Conservation (phyloP, 495 filamentous ascomycete species). For the Acidiella bohemica region DNA sequence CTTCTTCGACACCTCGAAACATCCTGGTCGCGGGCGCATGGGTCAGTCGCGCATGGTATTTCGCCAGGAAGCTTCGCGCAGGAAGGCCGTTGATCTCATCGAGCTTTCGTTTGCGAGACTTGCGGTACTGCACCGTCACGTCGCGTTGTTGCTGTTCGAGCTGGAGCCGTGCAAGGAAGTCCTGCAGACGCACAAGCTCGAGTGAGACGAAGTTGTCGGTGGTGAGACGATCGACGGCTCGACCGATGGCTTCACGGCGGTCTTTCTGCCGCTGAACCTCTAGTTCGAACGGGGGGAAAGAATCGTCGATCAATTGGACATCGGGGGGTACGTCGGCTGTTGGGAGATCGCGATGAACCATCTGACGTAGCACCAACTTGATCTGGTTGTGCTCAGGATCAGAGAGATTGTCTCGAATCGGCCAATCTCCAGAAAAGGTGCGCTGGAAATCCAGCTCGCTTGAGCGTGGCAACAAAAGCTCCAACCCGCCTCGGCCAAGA, state of each 20-base stretch:
- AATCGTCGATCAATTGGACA: neutral
- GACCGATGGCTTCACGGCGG: neutral
- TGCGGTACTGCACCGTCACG: no score
- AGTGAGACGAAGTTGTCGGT: neutral
- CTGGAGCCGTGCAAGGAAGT: no score
- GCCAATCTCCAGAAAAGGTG: neutral
- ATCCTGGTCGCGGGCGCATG: no score
- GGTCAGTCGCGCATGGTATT: no score
- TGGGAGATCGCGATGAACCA: no score
- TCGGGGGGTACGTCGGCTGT: neutral
- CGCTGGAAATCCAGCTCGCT: constrained; percentile 1
- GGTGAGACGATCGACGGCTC: neutral
- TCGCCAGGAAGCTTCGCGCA: no score
- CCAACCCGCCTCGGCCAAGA: constrained; percentile 19
- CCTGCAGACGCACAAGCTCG: neutral
- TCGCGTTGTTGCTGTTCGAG: no score
- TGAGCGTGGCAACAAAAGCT: constrained; percentile 4
- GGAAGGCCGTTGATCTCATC: no score
- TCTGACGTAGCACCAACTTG: neutral
- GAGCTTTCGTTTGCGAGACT: no score
- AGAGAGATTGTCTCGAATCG: neutral
- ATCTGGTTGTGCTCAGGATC: neutral
- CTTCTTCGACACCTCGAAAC: no score
- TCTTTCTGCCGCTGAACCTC: neutral
- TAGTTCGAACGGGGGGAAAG: neutral